A percentile compares a stretch with the other conserved stretches of the same genome.
Conservation (phyloP, 1,284 basidiomycete species). For the Bondarzewia mesenterica region DNA sequence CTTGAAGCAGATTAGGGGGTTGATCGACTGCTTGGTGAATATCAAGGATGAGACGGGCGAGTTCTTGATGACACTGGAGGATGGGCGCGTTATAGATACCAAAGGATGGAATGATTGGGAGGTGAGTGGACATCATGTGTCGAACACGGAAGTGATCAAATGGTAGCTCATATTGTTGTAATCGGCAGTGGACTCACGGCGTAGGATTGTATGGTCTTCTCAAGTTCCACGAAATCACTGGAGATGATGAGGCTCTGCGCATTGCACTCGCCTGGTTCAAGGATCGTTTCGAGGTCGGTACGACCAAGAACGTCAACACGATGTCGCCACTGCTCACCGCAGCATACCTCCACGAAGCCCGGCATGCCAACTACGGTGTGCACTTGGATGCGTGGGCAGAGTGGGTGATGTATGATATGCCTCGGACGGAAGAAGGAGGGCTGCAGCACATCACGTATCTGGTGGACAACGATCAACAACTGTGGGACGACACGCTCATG, state of each 20-base stretch:
- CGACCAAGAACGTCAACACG: constrained; percentile 64
- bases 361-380: constrained; percentile 29
- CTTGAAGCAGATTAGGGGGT: constrained; percentile 31
- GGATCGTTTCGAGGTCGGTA: constrained; percentile 44
- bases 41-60: constrained; percentile 53
- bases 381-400: constrained; percentile 59
- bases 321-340: constrained; percentile 57
- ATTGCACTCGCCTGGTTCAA: constrained; percentile 51
- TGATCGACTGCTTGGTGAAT: constrained; percentile 51
- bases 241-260: constrained; percentile 33
- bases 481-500: constrained; percentile 66
- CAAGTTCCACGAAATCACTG: constrained; percentile 37
- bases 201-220: constrained; percentile 39
- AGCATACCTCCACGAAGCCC: constrained; percentile 41
- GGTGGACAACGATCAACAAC: constrained; percentile 42
- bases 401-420: constrained; percentile 56
- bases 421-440: constrained; percentile 48
- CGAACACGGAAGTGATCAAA: background rate
- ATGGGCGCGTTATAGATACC: constrained; percentile 56
- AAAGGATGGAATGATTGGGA: constrained; percentile 66
- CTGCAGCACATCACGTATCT: constrained; percentile 58
- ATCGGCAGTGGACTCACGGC: constrained; percentile 50
- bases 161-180: background rate
- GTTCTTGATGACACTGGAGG: constrained; percentile 44
- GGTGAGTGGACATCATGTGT: constrained; percentile 18